Conservation (phyloP, 225 moss, liverwort and hornwort genomes). For the Marchantia polymorpha region DNA sequence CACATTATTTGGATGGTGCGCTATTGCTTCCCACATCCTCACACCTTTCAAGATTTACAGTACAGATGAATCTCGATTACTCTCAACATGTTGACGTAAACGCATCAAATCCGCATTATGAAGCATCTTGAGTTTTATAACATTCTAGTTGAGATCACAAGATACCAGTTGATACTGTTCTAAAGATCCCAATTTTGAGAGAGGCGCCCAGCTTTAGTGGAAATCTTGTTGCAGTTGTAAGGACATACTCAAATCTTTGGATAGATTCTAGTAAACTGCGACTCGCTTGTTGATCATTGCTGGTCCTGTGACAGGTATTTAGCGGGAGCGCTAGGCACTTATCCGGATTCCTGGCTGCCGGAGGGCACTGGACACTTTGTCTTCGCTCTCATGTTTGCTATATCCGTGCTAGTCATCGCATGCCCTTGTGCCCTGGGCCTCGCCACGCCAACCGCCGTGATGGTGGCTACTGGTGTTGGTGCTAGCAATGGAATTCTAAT, state of each 20-base stretch:
- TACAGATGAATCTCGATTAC: neutral
- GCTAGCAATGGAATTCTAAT: constrained; percentile 89
- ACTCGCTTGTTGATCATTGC: neutral
- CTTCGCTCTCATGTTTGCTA: constrained; percentile 83
- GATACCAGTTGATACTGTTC: too few species aligned
- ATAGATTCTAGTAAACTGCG: neutral
- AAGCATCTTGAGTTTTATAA: neutral
- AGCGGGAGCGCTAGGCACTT: constrained; percentile 52
- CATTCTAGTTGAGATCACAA: neutral
- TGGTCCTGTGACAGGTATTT: constrained; percentile 42
- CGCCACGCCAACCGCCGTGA: constrained; percentile 97
- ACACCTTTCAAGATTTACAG: neutral
- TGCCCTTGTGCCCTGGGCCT: constrained; percentile 99
- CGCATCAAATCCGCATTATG: neutral
- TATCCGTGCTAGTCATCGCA: constrained; percentile 85
- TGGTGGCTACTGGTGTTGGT: constrained; percentile 97
- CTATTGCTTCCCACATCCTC: neutral
- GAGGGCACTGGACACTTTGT: constrained; percentile 63
- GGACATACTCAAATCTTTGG: neutral
- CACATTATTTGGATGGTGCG: constrained; percentile 67
- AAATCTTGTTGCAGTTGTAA: neutral
- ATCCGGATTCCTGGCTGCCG: constrained; percentile 81
- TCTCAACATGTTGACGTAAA: neutral
- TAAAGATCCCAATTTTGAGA: too few species aligned
- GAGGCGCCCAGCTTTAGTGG: too few species aligned